These are phyloP conservation scores for Acanthochlamys bracteata DNA, from an alignment of 106 monocot genomes.

Conservation along the genomic window DNA sequence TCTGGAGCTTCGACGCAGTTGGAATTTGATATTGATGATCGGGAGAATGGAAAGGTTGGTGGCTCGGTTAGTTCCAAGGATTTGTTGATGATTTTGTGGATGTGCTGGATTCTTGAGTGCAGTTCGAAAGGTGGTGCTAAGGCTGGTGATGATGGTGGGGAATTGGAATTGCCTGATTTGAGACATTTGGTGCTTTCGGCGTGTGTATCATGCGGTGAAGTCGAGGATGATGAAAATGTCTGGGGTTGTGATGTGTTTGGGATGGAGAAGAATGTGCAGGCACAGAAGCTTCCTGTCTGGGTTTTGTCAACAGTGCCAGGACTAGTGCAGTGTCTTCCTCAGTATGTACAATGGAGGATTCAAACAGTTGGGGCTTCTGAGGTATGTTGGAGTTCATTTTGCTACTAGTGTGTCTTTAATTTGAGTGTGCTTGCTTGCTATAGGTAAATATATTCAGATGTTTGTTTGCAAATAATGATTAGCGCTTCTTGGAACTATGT, in stretches of 20 bases:
- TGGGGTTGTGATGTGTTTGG: conserved; percentile 25
- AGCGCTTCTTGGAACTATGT: no score
- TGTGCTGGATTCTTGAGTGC: conserved; percentile 67
- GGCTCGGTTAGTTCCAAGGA: conserved; percentile 38
- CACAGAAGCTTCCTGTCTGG: conserved; percentile 64
- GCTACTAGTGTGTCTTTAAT: background rate
- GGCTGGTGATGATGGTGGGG: conserved; percentile 7
- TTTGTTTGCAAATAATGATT: no score
- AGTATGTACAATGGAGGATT: conserved; percentile 44
- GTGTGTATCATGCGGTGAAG: conserved; percentile 29
- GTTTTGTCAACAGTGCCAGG: conserved; percentile 42
- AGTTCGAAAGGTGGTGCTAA: conserved; percentile 18
- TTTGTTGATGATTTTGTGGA: conserved; percentile 52
- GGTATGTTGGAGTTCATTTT: conserved; percentile 22
- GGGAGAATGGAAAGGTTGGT: conserved; percentile 31
- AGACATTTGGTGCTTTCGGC: conserved; percentile 56
- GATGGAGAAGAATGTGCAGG: conserved; percentile 29
- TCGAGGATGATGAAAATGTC: conserved; percentile 24
- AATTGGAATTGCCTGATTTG: conserved; percentile 50
- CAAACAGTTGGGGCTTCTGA: conserved; percentile 24
- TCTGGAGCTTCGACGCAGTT: conserved; percentile 18
- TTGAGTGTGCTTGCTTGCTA: background rate
- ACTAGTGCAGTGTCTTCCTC: conserved; percentile 43
- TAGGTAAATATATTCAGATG: no score
- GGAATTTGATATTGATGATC: conserved; percentile 38